Percentiles rank a stretch among this genome's conserved stretches.
Conservation (phyloP, 2,329 filamentous ascomycete genomes). For the Leptographium galeiforme region DNA sequence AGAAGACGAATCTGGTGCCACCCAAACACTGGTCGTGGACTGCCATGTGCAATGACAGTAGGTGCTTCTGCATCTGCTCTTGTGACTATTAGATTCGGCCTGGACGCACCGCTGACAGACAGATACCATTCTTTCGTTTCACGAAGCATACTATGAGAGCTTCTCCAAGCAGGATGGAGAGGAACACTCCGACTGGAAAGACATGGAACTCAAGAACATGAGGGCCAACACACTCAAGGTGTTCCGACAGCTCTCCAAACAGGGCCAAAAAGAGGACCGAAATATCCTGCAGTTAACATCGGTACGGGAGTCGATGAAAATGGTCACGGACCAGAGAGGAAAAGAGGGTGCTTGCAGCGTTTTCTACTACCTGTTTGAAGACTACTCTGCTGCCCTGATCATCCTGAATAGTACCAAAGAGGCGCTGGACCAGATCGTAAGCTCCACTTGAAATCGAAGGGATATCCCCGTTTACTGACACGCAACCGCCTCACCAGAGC, state of each 20-base stretch:
- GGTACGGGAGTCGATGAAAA: slow-evolving; percentile 19
- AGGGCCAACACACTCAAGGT: slow-evolving; percentile 25
- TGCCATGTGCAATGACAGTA: slow-evolving; percentile 51
- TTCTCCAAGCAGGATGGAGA: slow-evolving; percentile 15
- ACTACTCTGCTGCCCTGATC: slow-evolving; percentile 46
- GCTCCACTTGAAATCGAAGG: slow-evolving; percentile 6
- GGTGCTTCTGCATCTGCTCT: slow-evolving; percentile 7
- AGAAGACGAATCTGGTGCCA: slow-evolving; percentile 22
- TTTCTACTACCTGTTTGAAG: slow-evolving; percentile 56
- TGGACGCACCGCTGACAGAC: background rate
- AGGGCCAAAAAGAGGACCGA: slow-evolving; percentile 21
- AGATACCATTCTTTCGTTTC: slow-evolving; percentile 58
- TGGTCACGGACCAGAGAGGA: slow-evolving; percentile 14
- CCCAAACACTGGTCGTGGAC: slow-evolving; percentile 56
- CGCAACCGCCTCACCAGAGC: slow-evolving; percentile 15
- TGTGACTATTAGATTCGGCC: no score
- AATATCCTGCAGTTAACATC: slow-evolving; percentile 29
- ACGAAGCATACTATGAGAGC: slow-evolving; percentile 35
- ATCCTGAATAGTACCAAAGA: slow-evolving; percentile 33
- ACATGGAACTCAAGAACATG: slow-evolving; percentile 20
- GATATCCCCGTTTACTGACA: background rate
- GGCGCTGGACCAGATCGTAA: slow-evolving; percentile 35
- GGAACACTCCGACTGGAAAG: slow-evolving; percentile 12
- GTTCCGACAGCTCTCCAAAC: slow-evolving; percentile 24
- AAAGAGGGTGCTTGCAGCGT: slow-evolving; percentile 43